Evolutionary conservation across 768 basidiomycete species (phyloP), one percentile per base, ranked within the genome.

Genomic region (Amanita molliuscula): DNA sequence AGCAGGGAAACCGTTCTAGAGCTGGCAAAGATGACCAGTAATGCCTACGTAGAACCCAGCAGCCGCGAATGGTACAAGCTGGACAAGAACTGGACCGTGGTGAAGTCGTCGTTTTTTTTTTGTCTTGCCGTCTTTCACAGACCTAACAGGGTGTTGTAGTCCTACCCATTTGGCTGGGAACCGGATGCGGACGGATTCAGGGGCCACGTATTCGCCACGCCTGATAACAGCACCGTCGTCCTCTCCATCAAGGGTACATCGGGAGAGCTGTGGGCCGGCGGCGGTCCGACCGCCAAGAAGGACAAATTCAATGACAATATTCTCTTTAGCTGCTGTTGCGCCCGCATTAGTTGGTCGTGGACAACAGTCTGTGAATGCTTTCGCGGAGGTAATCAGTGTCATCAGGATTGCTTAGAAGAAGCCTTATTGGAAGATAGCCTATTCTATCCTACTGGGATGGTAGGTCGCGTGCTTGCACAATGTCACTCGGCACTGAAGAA

Each of bases 291-390:
- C n/a, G 74, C 74, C 2, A 82, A 80, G 69, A 95, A 92, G 60
- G 95, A 97, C 71, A 94, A 87, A 66, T 62, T 88, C 48, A 97
- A 97, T 68, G 93, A 97, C 62, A 97, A 94, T 56, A 64, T 96
- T 5, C 66, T 97, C 51, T 95, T 95, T 64, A 86, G 83, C 54
- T 98, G 95, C 61, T 98, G 95, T 65, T 98, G 95, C 64, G 95
- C 95, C 0, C 70, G 80, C 15, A 77, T 96, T 25, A 90, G 89
- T 59, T 95, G 89, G 82, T 80, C 88, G 15, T 98, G 95, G 95
- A 81, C 85, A 41, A 79, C 89, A 0, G 94, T 97, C 16, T 98
- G 95, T 65, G 88, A 81, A 50, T 98, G 95, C 63, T 85, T 86
- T 65, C 71, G 76, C 47, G 76, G 82, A 7, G 82, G 83, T 4